Conservation (phyloP, 1,139 yeast genomes). For the Tardiomyces blankii region DNA sequence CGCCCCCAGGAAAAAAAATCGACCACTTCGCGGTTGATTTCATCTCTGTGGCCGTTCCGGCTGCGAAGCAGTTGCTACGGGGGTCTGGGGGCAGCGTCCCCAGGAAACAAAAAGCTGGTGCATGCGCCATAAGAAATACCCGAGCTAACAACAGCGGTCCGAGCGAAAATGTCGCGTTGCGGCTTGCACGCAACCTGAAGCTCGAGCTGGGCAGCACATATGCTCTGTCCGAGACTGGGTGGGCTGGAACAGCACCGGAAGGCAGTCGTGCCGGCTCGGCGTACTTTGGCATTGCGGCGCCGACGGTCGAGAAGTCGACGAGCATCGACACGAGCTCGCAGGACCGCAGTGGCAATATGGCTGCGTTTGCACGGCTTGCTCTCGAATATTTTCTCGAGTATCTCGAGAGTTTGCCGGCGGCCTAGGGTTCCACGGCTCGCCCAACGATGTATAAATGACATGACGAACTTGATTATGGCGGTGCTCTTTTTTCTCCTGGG, state of each 20-base stretch:
- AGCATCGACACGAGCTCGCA: slow-evolving; percentile 34
- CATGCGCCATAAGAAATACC: too few species aligned
- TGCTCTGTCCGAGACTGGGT: slow-evolving; percentile 76
- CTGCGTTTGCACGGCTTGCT: slow-evolving; percentile 57
- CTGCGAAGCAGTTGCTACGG: too few species aligned
- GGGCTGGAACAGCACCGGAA: slow-evolving; percentile 49
- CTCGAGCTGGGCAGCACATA: slow-evolving; percentile 76
- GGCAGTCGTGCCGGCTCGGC: slow-evolving; percentile 45
- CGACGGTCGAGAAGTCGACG: slow-evolving; percentile 44
- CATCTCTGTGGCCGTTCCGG: too few species aligned
- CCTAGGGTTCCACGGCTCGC: too few species aligned
- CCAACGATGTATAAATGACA: too few species aligned
- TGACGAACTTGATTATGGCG: too few species aligned
- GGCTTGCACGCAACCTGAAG: slow-evolving; percentile 67
- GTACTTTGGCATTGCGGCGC: slow-evolving; percentile 62
- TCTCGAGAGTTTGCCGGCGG: slow-evolving; percentile 4
- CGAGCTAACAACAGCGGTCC: slow-evolving; percentile 41
- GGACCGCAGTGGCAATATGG: slow-evolving; percentile 61
- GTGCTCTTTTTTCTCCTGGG: too few species aligned
- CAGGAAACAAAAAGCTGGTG: too few species aligned
- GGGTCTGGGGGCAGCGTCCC: too few species aligned
- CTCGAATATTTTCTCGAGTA: slow-evolving; percentile 45
- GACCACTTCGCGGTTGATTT: too few species aligned
- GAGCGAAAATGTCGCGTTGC: slow-evolving; percentile 59
- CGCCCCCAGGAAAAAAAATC: too few species aligned